These are phyloP conservation scores for Albophoma yamanashiensis DNA, from an alignment of 2,329 filamentous ascomycete genomes.

Conservation along the genomic window DNA sequence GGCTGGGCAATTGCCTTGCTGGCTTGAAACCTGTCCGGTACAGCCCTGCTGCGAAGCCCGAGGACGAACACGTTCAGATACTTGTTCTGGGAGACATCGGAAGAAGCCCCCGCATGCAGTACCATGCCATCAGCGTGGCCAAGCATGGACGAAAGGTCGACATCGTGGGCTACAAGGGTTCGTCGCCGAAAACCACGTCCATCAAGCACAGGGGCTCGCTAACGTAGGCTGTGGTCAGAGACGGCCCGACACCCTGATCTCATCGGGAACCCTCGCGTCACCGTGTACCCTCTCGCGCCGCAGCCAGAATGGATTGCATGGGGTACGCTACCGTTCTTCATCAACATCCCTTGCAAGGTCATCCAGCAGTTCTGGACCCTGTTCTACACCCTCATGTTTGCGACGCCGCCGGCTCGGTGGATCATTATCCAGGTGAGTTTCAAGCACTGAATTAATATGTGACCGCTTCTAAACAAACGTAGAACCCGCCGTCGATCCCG, in stretches of 20 bases:
- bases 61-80: constrained; percentile 54
- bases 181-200: background rate
- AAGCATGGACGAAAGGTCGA: constrained; percentile 71
- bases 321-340: constrained; percentile 62
- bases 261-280: constrained; percentile 54
- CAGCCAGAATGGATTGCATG: constrained; percentile 58
- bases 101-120: constrained; percentile 94
- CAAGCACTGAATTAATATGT: background rate
- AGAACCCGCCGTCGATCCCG: constrained; percentile 94
- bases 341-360: constrained; percentile 76
- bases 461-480: constrained; percentile 2
- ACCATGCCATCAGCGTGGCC: constrained; percentile 88
- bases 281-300: constrained; percentile 57
- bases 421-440: constrained; percentile 63
- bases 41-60: constrained; percentile 18
- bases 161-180: constrained; percentile 80
- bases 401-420: constrained; percentile 65
- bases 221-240: constrained; percentile 34
- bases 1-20: constrained; percentile 12
- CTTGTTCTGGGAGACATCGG: constrained; percentile 93
- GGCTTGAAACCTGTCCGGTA: constrained; percentile 23
- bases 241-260: constrained; percentile 75
- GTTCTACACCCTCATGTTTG: constrained; percentile 62
- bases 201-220: background rate
- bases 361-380: constrained; percentile 69